Evolutionary conservation across 1,139 yeast genomes (phyloP).

Genomic region (Yamadazyma atlantica): DNA sequence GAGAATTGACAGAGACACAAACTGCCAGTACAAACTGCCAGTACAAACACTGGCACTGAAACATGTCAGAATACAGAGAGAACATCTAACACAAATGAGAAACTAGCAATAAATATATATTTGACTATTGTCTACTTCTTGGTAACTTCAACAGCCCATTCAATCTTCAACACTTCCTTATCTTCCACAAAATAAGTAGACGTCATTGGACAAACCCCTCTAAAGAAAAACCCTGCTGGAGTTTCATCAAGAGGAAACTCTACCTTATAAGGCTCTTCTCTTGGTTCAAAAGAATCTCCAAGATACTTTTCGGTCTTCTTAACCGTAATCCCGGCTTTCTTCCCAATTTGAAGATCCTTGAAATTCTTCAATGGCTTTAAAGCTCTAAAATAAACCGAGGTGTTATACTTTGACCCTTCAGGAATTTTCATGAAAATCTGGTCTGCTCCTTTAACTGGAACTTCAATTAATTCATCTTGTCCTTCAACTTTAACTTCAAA

Average conservation of each 20-base stretch:
- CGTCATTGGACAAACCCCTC: constrained; percentile 36
- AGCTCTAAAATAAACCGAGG: constrained; percentile 37
- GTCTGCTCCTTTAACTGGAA: constrained; percentile 32
- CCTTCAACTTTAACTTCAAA: constrained; percentile 35
- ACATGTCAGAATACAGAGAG: too few relatives aligned
- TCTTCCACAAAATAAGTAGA: constrained; percentile 37
- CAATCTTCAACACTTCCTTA: constrained; percentile 25
- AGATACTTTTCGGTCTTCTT: constrained; percentile 32
- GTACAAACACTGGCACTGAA: too few relatives aligned
- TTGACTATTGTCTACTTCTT: too few relatives aligned
- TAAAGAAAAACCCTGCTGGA: constrained; percentile 42
- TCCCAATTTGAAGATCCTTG: constrained; percentile 38
- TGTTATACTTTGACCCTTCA: constrained; percentile 37
- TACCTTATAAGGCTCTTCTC: constrained; percentile 27
- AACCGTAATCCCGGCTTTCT: constrained; percentile 38
- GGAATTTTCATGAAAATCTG: constrained; percentile 34
- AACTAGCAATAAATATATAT: constrained; percentile 1
- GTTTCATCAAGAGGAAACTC: constrained; percentile 38
- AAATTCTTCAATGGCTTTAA: constrained; percentile 31
- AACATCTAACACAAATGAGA: too few relatives aligned
- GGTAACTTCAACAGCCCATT: constrained; percentile 38
- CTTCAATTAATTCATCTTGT: constrained; percentile 23
- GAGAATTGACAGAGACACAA: too few relatives aligned
- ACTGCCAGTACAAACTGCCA: too few relatives aligned
- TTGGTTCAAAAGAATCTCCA: constrained; percentile 31